These are phyloP conservation scores for Azolla pinnata DNA, from an alignment of 75 land plant species.

Conservation along the genomic window DNA sequence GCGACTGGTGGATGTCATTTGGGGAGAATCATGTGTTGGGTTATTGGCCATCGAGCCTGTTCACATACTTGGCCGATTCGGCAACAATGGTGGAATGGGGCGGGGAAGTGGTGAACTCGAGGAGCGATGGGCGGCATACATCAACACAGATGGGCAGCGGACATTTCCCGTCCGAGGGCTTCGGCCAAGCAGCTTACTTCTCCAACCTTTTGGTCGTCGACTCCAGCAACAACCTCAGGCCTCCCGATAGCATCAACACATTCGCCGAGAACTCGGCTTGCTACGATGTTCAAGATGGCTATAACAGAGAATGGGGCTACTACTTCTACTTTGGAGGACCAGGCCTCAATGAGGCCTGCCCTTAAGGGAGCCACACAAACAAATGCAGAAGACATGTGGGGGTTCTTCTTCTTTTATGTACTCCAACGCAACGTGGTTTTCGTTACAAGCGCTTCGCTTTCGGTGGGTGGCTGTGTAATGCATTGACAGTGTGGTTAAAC, in stretches of 20 bases:
- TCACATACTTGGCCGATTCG: conserved; percentile 45
- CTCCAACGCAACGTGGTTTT: too few relatives aligned
- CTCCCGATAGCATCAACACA: conserved; percentile 48
- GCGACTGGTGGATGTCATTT: conserved; percentile 85
- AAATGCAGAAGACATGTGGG: too few relatives aligned
- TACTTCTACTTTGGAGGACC: conserved; percentile 89
- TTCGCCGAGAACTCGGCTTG: conserved; percentile 73
- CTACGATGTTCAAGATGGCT: conserved; percentile 64
- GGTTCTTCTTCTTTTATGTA: too few relatives aligned
- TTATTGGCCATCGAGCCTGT: conserved; percentile 77
- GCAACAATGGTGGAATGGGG: conserved; percentile 77
- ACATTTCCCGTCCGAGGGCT: conserved; percentile 68
- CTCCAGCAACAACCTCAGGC: conserved; percentile 35
- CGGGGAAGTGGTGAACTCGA: conserved; percentile 49
- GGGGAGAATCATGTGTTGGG: conserved; percentile 53
- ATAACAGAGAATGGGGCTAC: conserved; percentile 65
- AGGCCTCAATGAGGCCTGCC: conserved; percentile 62
- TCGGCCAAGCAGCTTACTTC: conserved; percentile 60
- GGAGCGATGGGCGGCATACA: conserved; percentile 43
- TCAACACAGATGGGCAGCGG: conserved; percentile 91
- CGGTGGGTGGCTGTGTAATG: too few relatives aligned
- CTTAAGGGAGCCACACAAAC: too few relatives aligned
- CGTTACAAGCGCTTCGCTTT: too few relatives aligned
- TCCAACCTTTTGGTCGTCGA: conserved; percentile 7
- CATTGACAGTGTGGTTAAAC: too few relatives aligned